phyloP scores from a whole-genome alignment of 345 rosid genomes.

The Passiflora organensis region DNA sequence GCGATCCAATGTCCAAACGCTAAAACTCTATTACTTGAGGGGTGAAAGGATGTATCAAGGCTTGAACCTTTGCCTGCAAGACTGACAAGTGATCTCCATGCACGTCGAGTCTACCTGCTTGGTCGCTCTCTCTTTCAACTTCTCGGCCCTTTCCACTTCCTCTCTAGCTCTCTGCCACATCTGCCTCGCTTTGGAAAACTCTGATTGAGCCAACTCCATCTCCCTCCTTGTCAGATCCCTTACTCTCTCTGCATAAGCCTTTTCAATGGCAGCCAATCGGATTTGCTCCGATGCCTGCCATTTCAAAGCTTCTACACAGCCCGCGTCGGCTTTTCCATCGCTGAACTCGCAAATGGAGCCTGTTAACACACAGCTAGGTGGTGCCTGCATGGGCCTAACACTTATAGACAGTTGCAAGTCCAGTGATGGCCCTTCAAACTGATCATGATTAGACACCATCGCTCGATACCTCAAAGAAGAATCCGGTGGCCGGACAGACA shows the following conservation, averaged over 20 bases:
- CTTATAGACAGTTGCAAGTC: slow-evolving; percentile 91
- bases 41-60: too few relatives aligned
- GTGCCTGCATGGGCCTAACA: slow-evolving; percentile 46
- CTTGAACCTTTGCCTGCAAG: slow-evolving; percentile 91
- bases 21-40: too few relatives aligned
- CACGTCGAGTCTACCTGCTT: slow-evolving; percentile 60
- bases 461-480: slow-evolving; percentile 25
- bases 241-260: slow-evolving; percentile 89
- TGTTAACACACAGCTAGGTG: slow-evolving; percentile 18
- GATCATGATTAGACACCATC: slow-evolving; percentile 1
- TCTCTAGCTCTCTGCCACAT: slow-evolving; percentile 91
- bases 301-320: slow-evolving; percentile 59
- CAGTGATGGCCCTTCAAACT: slow-evolving; percentile 44
- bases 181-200: slow-evolving; percentile 70
- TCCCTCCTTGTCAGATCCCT: slow-evolving; percentile 86
- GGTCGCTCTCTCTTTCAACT: slow-evolving; percentile 70
- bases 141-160: slow-evolving; percentile 79
- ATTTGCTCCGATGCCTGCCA: slow-evolving; percentile 96
- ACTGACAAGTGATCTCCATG: slow-evolving; percentile 96
- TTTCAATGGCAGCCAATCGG: slow-evolving; percentile 70
- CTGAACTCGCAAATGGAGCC: slow-evolving; percentile 24
- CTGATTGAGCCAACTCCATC: slow-evolving; percentile 93
- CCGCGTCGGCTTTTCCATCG: slow-evolving; percentile 19
- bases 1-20: too few relatives aligned
- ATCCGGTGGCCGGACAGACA: slow-evolving; percentile 19